Evolutionary conservation across 345 rosid genomes (phyloP), one percentile per base, ranked within the genome.

Genomic region (Salix caprea): DNA sequence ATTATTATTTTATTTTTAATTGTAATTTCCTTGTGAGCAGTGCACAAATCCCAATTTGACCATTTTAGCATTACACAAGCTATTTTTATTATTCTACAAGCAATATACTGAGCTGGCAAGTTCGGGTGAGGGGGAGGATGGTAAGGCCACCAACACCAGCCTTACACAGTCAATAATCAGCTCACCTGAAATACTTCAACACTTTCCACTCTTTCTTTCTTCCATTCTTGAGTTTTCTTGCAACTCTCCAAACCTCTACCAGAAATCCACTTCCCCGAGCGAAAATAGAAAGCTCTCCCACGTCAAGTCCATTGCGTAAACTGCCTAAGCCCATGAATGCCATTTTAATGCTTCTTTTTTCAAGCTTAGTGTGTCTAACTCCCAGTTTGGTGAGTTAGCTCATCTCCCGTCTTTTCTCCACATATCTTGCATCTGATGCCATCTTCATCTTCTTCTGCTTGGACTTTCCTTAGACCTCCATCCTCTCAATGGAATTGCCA

Each of bases 351-450:
- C 54, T 48, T 48, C 18, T 15, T 79, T 14, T 32, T 54, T 26
- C 75, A 64, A 44, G 69, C 24, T 46, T 68, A 18, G 26, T 32
- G 78, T 71, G 78, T 71, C 72, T 73, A 73, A 66, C 86, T 66
- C 72, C 60, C 37, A 77, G 88, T 86, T 94, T 89, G 97, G 92
- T 86, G 87, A 75, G 96, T 89, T 91, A 86, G 96, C 83, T 91
- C 90, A 91, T 86, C 98, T 85, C 79, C 94, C 50, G 56, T 70
- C 70, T 18, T 52, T 81, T 75, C 75, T 73, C 86, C 54, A 44
- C 70, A 4, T 28, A 23, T 4, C 67, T 26, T 19, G 46, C 9
- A 42, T 21, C 3, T 2, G 78, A 46, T 80, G 78, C 52, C 79
- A 30, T 72, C 42, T 75, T 69, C 26, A 9, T 65, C 69, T 62